phyloP scores from a whole-genome alignment of 2,329 filamentous ascomycete species.

The Fusarium sambucinum region DNA sequence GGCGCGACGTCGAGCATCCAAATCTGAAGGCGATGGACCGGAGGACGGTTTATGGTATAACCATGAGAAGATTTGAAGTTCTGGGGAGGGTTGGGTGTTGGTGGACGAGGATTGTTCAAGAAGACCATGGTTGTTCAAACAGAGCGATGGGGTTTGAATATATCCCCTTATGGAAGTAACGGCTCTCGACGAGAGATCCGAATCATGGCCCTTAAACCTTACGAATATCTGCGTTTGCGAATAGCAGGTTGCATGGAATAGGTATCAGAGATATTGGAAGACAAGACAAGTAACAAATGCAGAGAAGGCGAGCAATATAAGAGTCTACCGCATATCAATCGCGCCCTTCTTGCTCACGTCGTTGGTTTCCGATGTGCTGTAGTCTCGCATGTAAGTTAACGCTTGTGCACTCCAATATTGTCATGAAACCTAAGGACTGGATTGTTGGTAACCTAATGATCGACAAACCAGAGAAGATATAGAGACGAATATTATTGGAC shows the following conservation, averaged over 20 bases:
- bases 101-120: background rate
- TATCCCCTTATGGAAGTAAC: background rate
- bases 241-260: background rate
- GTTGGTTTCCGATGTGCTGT: background rate
- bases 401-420: background rate
- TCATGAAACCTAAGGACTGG: background rate
- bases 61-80: conserved; percentile 4
- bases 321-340: background rate
- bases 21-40: background rate
- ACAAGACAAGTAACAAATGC: conserved; percentile 5
- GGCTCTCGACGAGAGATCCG: background rate
- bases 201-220: background rate
- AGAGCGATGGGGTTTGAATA: conserved; percentile 1
- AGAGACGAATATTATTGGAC: background rate
- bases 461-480: background rate
- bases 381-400: background rate
- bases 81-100: conserved; percentile 7
- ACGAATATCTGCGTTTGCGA: background rate
- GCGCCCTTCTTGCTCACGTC: background rate
- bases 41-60: conserved; percentile 1
- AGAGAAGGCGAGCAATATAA: conserved; percentile 11
- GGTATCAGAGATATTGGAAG: background rate
- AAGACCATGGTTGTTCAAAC: background rate
- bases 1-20: conserved; percentile 8
- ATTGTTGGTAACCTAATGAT: background rate